Base-by-base conservation (phyloP, 345 rosid species). In the Dimocarpus longan region DNA sequence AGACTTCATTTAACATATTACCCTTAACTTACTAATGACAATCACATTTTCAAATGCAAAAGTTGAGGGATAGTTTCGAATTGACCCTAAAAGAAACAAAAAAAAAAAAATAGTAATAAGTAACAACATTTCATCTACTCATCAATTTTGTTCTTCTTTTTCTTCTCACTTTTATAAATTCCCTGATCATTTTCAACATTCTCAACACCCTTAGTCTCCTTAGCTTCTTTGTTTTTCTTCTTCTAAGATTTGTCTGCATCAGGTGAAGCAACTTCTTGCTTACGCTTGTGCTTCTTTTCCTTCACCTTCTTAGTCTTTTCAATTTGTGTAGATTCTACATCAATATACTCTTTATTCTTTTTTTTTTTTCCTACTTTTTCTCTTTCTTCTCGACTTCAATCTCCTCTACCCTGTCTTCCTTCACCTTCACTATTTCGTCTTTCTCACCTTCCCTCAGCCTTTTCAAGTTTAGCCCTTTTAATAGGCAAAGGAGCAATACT, bases 121-220 rank as follows among this genome's bases (percentile, higher is more conserved):
- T 13, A 81, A 52, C 44, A 60, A 60, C 18, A 6, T 48, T 13
- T 16, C 71, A 59, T 68, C 68, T 11, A 65, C 28, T 81, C 70
- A 26, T 19, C 73, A 64, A 74, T 89, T 75, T 91, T 88, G 44
- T 83, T 86, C 83, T 93, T 86, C 77, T 92, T 83, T 21, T 94
- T 88, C 80, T 89, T 92, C 84, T 91, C 90, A 70, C 92, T 93
- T 74, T 86, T 84, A 62, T 84, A 90, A 12, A 82, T 87, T 73
- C 78, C 80, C 5, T 78, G 79, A 40, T 81, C 90, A 77, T 76
- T 82, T 75, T 80, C 87, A 1, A 82, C 87, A 65, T 87, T 82
- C 37, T 80, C 86, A 73, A 50, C 70, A 54, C 50, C 74, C 22
- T 59, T 76, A 8, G 70, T 87, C 76, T 84, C 94, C 48, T 82